Evolutionary conservation across 1,284 basidiomycete genomes (phyloP), one percentile per base, ranked within the genome.

Genomic region (Takashimella tepidaria): DNA sequence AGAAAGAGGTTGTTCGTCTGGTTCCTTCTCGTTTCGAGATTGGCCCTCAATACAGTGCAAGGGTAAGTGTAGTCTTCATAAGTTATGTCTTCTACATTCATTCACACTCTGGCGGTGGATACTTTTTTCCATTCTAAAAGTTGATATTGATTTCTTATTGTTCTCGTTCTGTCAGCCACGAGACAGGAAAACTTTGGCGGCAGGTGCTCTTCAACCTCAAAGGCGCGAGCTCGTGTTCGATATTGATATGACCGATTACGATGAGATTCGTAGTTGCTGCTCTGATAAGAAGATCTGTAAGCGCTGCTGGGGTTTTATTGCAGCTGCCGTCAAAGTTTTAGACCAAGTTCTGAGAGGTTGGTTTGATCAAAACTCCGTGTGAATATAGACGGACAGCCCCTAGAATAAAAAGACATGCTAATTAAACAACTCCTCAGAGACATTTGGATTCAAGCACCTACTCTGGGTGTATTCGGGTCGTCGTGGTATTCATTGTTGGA

Each of bases 231-330:
- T 99, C 26, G 96, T 99, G 1, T 97, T 99, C 69, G 96, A 98
- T 84, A 97, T 99, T 71, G 95, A 99, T 76, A 97, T 99, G 93
- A 96, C 95, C 16, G 95, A 99, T 77, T 99, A 99, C 77, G 96
- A 99, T 74, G 81, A 87, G 55, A 84, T 98, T 66, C 86, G 96
- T 49, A 97, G 91, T 0, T 99, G 96, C 76, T 98, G 96, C 76
- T 85, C 85, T 2, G 89, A 86, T 52, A 91, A 93, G 53, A 86
- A 82, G 55, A 97, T 99, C 74, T 98, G 95, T 78, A 82, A 81
- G 60, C 83, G 87, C 41, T 99, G 96, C 77, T 98, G 96, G 95
- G 83, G 81, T 1, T 98, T 93, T 77, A 97, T 99, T 66, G 83
- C 89, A 12, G 87, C 88, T 19, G 96, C 96, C 0, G 92, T 97